Conservation (phyloP, 2,329 filamentous ascomycete species). For the Penicillium glabrum region DNA sequence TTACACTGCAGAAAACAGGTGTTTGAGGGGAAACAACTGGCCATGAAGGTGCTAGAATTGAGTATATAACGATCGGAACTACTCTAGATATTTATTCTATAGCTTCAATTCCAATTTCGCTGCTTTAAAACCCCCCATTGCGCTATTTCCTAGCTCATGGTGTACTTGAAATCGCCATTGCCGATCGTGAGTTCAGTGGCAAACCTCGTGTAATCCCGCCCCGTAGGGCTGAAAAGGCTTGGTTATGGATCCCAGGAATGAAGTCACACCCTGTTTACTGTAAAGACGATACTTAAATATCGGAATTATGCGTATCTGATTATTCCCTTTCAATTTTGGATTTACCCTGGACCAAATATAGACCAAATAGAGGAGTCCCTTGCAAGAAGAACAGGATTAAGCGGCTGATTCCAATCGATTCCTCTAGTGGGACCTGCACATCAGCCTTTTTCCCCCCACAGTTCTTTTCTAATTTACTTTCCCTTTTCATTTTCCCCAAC, state of each 20-base stretch:
- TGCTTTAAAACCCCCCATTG: no score
- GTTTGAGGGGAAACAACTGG: background rate
- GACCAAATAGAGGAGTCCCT: no score
- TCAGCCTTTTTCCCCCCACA: constrained; percentile 6
- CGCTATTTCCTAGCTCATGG: background rate
- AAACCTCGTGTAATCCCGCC: constrained; percentile 11
- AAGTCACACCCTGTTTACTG: background rate
- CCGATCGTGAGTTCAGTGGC: background rate
- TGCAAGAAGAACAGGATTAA: background rate
- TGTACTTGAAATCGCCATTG: background rate
- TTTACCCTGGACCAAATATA: background rate
- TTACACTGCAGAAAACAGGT: background rate
- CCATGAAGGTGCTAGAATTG: background rate
- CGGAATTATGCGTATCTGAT: background rate
- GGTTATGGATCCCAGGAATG: constrained; percentile 13
- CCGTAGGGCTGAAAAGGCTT: constrained; percentile 33
- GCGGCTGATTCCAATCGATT: background rate
- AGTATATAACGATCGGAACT: background rate
- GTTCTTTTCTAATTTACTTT: constrained; percentile 5
- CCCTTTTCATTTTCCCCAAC: background rate
- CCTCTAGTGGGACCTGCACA: constrained; percentile 1
- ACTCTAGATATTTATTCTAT: no score
- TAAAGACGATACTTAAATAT: background rate
- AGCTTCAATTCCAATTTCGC: no score
- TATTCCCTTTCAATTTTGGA: background rate